Evolutionary conservation across 2,329 filamentous ascomycete species (phyloP).

Genomic region (Sordariomycetes sp.): DNA sequence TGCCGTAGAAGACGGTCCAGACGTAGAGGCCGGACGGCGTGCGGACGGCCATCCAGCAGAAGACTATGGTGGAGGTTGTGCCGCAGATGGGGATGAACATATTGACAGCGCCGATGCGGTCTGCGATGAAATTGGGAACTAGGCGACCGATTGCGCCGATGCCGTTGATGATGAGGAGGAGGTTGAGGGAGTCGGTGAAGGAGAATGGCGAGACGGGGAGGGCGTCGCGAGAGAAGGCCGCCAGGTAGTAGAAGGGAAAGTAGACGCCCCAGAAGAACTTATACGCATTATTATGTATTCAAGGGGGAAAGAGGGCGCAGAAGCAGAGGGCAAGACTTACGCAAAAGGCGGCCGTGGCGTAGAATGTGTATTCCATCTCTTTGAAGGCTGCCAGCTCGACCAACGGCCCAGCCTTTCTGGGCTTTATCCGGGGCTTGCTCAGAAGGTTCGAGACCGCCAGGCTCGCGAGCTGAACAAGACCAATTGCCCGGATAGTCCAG

Average conservation of each 20-base stretch:
- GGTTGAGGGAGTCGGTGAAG: conserved; percentile 40
- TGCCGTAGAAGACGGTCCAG: conserved; percentile 51
- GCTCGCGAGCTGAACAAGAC: conserved; percentile 44
- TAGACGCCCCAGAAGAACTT: conserved; percentile 15
- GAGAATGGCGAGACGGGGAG: conserved; percentile 25
- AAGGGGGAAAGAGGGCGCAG: background rate
- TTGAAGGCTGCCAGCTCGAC: conserved; percentile 36
- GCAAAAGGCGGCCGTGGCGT: conserved; percentile 23
- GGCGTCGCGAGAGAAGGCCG: conserved; percentile 32
- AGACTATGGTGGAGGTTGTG: conserved; percentile 28
- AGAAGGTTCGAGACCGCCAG: conserved; percentile 27
- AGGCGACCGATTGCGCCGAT: conserved; percentile 49
- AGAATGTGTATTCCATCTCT: conserved; percentile 33
- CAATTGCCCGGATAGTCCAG: conserved; percentile 51
- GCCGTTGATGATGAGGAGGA: conserved; percentile 55
- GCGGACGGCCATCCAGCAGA: conserved; percentile 49
- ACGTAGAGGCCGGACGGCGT: conserved; percentile 40
- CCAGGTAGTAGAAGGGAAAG: conserved; percentile 22
- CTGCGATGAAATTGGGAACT: conserved; percentile 46
- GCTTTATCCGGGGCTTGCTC: conserved; percentile 30
- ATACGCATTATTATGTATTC: background rate
- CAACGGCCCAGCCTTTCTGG: conserved; percentile 26
- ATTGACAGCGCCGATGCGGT: conserved; percentile 48
- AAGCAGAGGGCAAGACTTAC: conserved; percentile 5
- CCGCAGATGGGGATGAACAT: conserved; percentile 38